Percentiles rank a stretch among this genome's conserved stretches.
phyloP scores from a whole-genome alignment of 164 flowering plant genomes.

The Macadamia tetraphylla region DNA sequence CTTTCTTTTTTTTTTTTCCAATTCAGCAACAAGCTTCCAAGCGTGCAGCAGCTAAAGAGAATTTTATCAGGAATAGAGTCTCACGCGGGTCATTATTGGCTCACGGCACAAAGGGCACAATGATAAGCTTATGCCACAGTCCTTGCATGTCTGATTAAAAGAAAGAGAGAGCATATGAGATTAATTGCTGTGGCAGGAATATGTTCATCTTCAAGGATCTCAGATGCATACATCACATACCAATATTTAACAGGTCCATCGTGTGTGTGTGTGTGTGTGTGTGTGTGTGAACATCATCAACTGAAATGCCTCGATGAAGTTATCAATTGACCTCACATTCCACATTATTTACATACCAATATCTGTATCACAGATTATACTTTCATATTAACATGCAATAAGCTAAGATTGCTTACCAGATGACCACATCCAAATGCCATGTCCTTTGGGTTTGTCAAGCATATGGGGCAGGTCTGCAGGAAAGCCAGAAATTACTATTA shows the following conservation, averaged over 20 bases:
- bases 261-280: too few species aligned
- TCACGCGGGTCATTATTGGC: slow-evolving; percentile 59
- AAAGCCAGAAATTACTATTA: background rate
- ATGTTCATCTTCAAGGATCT: background rate
- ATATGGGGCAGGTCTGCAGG: slow-evolving; percentile 67
- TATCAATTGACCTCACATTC: background rate
- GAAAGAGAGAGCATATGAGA: background rate
- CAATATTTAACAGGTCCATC: too few species aligned
- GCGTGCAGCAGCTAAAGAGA: background rate
- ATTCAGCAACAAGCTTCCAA: background rate
- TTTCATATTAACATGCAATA: background rate
- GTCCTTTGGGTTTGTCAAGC: slow-evolving; percentile 74
- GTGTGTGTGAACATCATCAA: background rate
- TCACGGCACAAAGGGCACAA: slow-evolving; percentile 67
- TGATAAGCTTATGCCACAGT: slow-evolving; percentile 49
- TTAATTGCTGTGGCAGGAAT: background rate
- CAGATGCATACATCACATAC: too few species aligned
- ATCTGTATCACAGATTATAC: background rate
- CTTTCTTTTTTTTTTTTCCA: too few species aligned
- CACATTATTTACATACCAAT: background rate
- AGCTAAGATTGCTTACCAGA: slow-evolving; percentile 37
- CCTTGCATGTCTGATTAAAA: slow-evolving; percentile 62
- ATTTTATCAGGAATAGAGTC: slow-evolving; percentile 37
- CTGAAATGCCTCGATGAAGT: background rate
- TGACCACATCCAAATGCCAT: slow-evolving; percentile 96